These are phyloP conservation scores for Aspergillus aculeatus DNA, from an alignment of 2,329 filamentous ascomycete species.

Conservation along the genomic window DNA sequence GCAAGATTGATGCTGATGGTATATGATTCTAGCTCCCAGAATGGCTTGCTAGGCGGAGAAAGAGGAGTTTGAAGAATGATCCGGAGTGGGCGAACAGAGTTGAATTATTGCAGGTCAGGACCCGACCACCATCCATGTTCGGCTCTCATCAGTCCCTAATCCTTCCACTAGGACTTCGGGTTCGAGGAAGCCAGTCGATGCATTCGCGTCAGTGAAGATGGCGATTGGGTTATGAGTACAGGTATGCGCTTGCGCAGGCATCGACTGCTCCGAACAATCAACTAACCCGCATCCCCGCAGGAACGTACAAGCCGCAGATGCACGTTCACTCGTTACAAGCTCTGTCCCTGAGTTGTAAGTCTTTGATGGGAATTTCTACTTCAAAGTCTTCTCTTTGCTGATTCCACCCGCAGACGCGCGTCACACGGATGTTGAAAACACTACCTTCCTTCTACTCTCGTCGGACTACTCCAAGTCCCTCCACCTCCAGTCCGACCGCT, in stretches of 20 bases:
- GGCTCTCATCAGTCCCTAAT: not conserved
- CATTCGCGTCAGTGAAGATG: constrained; percentile 87
- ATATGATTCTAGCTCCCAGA: constrained; percentile 70
- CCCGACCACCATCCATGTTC: not conserved
- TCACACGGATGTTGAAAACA: constrained; percentile 88
- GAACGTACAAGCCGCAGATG: constrained; percentile 76
- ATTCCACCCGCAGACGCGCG: constrained; percentile 52
- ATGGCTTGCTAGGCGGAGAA: constrained; percentile 88
- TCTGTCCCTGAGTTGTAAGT: constrained; percentile 77
- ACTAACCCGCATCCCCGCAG: constrained; percentile 31
- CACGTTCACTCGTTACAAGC: constrained; percentile 95
- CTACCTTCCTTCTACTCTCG: constrained; percentile 84
- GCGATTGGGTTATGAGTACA: constrained; percentile 95
- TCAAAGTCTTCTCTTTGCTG: not conserved
- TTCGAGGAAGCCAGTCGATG: constrained; percentile 95
- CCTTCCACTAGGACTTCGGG: constrained; percentile 75
- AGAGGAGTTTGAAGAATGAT: constrained; percentile 88
- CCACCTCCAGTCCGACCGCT: constrained; percentile 87
- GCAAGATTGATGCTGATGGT: not conserved
- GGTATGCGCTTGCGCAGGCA: constrained; percentile 50
- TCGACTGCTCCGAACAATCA: not conserved
- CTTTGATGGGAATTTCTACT: not conserved
- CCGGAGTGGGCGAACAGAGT: constrained; percentile 90
- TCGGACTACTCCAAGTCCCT: constrained; percentile 91
- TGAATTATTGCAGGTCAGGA: constrained; percentile 63